phyloP scores from a whole-genome alignment of 1,284 basidiomycete species.

The Ceratorhiza oryzae-sativae region DNA sequence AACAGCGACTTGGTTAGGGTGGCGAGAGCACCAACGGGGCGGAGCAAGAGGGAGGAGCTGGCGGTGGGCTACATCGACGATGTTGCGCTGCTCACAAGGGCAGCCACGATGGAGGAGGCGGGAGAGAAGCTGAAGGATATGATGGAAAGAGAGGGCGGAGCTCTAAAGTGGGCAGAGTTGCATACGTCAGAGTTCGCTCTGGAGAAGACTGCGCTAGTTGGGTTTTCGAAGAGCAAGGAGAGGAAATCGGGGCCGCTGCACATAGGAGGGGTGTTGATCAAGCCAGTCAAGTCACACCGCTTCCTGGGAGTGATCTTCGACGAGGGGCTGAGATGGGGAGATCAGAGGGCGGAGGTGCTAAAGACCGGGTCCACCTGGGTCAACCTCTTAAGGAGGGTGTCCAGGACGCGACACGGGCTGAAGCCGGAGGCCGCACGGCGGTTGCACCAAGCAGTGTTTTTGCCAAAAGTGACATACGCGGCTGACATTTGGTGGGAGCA shows the following conservation, averaged over 20 bases:
- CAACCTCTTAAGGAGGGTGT: neutral
- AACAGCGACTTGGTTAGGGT: neutral
- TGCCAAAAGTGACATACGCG: constrained; percentile 13
- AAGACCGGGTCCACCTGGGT: neutral
- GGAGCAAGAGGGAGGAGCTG: neutral
- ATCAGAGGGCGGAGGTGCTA: constrained; percentile 25
- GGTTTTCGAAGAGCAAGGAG: neutral
- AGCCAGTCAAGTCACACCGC: neutral
- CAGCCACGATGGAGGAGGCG: neutral
- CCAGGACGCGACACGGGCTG: neutral
- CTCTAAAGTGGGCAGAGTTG: neutral
- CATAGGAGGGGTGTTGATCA: neutral
- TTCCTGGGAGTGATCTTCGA: constrained; percentile 41
- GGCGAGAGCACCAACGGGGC: neutral
- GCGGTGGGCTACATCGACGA: constrained; percentile 39
- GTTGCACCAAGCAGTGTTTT: neutral
- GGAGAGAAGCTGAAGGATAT: neutral
- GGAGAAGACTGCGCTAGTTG: constrained; percentile 14
- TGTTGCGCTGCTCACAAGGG: constrained; percentile 21
- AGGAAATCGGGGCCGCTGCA: neutral
- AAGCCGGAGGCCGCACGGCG: neutral
- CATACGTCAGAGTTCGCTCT: constrained; percentile 5
- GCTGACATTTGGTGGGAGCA: constrained; percentile 32
- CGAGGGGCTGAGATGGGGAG: constrained; percentile 27
- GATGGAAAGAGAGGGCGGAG: constrained; percentile 16